phyloP scores from a whole-genome alignment of 2,329 filamentous ascomycete genomes.

The Myriosclerotinia curreyana region DNA sequence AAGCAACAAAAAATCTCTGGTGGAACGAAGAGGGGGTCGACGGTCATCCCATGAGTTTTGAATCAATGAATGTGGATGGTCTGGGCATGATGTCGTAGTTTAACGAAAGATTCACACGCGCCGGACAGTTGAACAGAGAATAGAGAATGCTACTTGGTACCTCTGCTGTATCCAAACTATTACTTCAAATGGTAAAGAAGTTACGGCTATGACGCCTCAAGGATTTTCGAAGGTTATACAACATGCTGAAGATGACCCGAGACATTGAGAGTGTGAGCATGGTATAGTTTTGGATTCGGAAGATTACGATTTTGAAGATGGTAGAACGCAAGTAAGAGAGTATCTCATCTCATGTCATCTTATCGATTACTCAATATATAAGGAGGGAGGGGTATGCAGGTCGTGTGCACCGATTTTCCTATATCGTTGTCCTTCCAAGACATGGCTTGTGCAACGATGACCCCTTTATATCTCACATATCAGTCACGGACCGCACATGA shows the following conservation, averaged over 20 bases:
- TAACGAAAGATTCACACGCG: too few relatives aligned
- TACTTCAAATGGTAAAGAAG: not conserved
- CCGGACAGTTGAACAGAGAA: not conserved
- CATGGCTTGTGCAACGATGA: conserved; percentile 5
- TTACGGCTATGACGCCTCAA: not conserved
- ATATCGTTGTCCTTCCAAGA: not conserved
- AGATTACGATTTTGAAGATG: not conserved
- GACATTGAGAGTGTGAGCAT: not conserved
- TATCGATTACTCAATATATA: not conserved
- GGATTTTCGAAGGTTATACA: not conserved
- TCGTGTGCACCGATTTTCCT: not conserved
- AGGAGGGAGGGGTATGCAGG: not conserved
- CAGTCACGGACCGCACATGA: not conserved
- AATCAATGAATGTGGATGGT: not conserved
- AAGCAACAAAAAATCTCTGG: not conserved
- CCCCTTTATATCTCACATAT: not conserved
- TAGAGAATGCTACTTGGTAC: not conserved
- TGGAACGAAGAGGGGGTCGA: not conserved
- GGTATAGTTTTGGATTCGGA: not conserved
- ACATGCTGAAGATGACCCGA: not conserved
- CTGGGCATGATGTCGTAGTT: not conserved
- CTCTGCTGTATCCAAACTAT: not conserved
- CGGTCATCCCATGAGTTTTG: not conserved
- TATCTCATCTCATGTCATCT: not conserved
- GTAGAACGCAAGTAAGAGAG: not conserved